Conservation (phyloP, 2,329 filamentous ascomycete species). For the Elsinoe necatrix region DNA sequence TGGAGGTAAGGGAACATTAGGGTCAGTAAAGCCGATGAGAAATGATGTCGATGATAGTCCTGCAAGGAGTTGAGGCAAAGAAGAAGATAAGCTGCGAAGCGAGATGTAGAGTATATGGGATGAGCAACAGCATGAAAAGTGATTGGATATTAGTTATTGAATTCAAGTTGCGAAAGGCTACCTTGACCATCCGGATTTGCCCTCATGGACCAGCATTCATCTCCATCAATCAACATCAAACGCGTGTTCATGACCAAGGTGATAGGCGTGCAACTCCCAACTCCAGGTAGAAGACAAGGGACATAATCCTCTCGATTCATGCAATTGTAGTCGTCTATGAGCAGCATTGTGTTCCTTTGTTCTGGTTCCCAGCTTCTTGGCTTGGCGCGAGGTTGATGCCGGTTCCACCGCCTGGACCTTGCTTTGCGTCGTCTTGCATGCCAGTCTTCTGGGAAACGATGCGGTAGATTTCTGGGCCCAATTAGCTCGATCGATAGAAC, state of each 20-base stretch:
- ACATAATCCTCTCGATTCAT: background rate
- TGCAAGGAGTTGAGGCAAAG: background rate
- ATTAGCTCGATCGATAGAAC: background rate
- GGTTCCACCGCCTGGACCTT: slow-evolving; percentile 10
- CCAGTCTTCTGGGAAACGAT: slow-evolving; percentile 57
- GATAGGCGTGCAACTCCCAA: slow-evolving; percentile 9
- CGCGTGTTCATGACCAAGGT: background rate
- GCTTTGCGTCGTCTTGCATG: slow-evolving; percentile 16
- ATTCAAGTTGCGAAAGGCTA: slow-evolving; percentile 10
- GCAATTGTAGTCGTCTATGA: background rate
- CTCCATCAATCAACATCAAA: slow-evolving; percentile 9
- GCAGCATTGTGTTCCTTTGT: slow-evolving; percentile 16
- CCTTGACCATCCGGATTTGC: background rate
- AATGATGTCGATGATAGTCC: background rate
- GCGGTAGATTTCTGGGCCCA: slow-evolving; percentile 80
- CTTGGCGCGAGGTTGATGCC: slow-evolving; percentile 14
- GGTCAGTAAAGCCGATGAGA: too few relatives aligned
- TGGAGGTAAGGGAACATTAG: too few relatives aligned
- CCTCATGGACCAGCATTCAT: background rate
- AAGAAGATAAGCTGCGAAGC: background rate
- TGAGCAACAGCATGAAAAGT: background rate
- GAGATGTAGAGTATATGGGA: background rate
- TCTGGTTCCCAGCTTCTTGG: slow-evolving; percentile 5
- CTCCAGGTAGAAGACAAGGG: slow-evolving; percentile 3
- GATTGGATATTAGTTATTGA: slow-evolving; percentile 4